Conservation (phyloP, 2,329 filamentous ascomycete genomes). For the Talaromyces pinophilus region DNA sequence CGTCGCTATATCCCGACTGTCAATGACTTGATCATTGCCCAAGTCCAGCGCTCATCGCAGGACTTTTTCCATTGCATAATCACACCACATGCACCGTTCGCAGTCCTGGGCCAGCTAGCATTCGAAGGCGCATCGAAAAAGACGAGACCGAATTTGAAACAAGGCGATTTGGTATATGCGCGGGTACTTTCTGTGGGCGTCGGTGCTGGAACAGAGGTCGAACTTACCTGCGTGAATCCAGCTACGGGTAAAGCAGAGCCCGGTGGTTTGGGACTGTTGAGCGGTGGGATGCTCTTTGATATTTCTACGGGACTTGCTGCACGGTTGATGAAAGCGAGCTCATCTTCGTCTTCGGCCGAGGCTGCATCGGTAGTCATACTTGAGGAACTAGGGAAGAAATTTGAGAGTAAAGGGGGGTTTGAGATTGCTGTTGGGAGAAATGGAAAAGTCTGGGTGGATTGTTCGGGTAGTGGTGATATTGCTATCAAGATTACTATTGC, state of each 20-base stretch:
- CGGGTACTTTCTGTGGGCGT: conserved; percentile 76
- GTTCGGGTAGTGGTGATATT: conserved; percentile 57
- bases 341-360: conserved; percentile 40
- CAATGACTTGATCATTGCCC: conserved; percentile 88
- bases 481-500: conserved; percentile 68
- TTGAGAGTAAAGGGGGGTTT: conserved; percentile 65
- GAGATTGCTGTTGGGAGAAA: conserved; percentile 94
- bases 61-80: conserved; percentile 82
- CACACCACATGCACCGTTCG: conserved; percentile 62
- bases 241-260: conserved; percentile 83
- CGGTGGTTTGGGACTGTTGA: conserved; percentile 81
- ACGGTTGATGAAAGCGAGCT: conserved; percentile 59
- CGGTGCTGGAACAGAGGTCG: conserved; percentile 80
- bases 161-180: conserved; percentile 83
- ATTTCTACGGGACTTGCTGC: conserved; percentile 81
- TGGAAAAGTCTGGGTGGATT: conserved; percentile 88
- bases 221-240: conserved; percentile 85
- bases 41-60: conserved; percentile 70
- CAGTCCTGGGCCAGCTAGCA: conserved; percentile 79
- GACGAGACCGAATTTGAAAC: conserved; percentile 74
- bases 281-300: conserved; percentile 81
- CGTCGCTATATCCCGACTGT: conserved; percentile 72
- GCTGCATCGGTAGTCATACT: conserved; percentile 70
- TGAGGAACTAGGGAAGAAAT: conserved; percentile 76
- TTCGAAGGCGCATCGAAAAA: conserved; percentile 94